These are phyloP conservation scores for Epicoccum nigrum DNA, from an alignment of 2,329 filamentous ascomycete genomes.

Conservation along the genomic window DNA sequence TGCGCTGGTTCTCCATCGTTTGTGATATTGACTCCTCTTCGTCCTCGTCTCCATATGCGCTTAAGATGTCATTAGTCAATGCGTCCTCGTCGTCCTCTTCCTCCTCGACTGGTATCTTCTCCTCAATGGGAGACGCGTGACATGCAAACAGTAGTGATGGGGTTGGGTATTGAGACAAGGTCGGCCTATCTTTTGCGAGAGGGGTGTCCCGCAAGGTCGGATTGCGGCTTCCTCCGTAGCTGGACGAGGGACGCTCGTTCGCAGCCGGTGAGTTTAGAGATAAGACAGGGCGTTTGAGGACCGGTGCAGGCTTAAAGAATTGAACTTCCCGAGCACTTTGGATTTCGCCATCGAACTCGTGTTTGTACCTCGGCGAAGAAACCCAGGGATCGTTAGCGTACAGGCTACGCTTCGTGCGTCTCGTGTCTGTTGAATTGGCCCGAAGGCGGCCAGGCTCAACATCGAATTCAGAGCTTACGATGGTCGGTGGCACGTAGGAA, in stretches of 20 bases:
- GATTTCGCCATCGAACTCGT: slow-evolving; percentile 21
- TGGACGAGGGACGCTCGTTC: slow-evolving; percentile 38
- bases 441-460: slow-evolving; percentile 27
- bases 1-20: slow-evolving; percentile 28
- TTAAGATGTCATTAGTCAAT: slow-evolving; percentile 14
- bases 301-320: slow-evolving; percentile 24
- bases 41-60: slow-evolving; percentile 26
- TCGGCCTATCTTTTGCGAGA: slow-evolving; percentile 39
- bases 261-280: slow-evolving; percentile 22
- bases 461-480: slow-evolving; percentile 22
- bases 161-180: slow-evolving; percentile 37
- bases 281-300: slow-evolving; percentile 26
- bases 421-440: slow-evolving; percentile 41
- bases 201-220: slow-evolving; percentile 22
- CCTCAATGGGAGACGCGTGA: slow-evolving; percentile 5
- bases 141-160: slow-evolving; percentile 40
- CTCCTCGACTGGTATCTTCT: slow-evolving; percentile 6
- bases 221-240: slow-evolving; percentile 29
- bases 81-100: slow-evolving; percentile 1
- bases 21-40: slow-evolving; percentile 19
- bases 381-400: slow-evolving; percentile 41
- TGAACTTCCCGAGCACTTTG: slow-evolving; percentile 22
- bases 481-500: slow-evolving; percentile 29
- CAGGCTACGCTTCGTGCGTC: slow-evolving; percentile 30
- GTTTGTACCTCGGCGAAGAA: slow-evolving; percentile 28